Conservation (phyloP, 495 filamentous ascomycete genomes). For the Penicillium alfredii region DNA sequence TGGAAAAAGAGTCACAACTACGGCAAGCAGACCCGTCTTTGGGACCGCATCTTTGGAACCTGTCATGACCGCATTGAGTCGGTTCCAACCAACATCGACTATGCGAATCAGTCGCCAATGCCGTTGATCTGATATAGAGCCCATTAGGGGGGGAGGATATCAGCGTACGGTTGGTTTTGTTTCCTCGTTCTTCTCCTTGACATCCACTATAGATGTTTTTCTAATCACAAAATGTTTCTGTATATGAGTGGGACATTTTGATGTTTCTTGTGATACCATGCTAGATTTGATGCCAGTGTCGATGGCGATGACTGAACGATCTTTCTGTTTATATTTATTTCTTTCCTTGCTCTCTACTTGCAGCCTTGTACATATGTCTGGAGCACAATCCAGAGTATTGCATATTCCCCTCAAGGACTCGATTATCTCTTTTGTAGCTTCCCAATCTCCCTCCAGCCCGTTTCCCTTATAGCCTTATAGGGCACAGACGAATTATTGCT, state of each 20-base stretch:
- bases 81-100: slow-evolving; percentile 26
- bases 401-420: too few species aligned
- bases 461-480: too few species aligned
- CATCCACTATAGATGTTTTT: background rate
- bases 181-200: too few species aligned
- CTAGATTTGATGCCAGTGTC: background rate
- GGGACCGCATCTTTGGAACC: slow-evolving; percentile 36
- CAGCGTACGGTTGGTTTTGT: too few species aligned
- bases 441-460: too few species aligned
- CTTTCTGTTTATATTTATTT: too few species aligned
- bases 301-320: background rate
- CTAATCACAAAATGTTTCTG: background rate
- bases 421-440: too few species aligned
- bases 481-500: too few species aligned
- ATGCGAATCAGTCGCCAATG: slow-evolving; percentile 26
- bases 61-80: slow-evolving; percentile 29
- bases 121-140: slow-evolving; percentile 24
- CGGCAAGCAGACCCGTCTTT: slow-evolving; percentile 37
- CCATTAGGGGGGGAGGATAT: too few species aligned
- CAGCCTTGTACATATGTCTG: too few species aligned
- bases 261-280: background rate
- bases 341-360: too few species aligned
- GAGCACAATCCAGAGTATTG: too few species aligned
- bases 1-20: slow-evolving; percentile 39
- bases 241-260: background rate